A percentile compares a stretch with the other conserved stretches of the same genome.
Evolutionary conservation across 495 filamentous ascomycete genomes (phyloP).

Genomic region (Aspergillus bridgeri): DNA sequence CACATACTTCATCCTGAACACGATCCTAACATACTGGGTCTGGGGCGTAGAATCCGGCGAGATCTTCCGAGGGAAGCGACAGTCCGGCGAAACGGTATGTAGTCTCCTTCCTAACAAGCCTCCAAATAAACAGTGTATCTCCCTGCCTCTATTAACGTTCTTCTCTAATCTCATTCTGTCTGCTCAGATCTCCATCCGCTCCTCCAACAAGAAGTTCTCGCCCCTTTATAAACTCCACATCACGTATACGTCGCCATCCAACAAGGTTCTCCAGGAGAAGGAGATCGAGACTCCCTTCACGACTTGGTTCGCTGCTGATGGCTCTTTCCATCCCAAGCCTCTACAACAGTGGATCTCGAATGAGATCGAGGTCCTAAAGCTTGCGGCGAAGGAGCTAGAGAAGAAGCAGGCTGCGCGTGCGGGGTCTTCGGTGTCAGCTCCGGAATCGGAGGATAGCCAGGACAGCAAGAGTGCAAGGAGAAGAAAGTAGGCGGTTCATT

Average conservation of each 20-base stretch:
- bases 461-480: background rate
- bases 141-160: background rate
- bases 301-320: slow-evolving; percentile 80
- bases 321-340: slow-evolving; percentile 76
- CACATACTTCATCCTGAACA: slow-evolving; percentile 78
- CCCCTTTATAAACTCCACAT: slow-evolving; percentile 75
- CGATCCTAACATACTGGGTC: slow-evolving; percentile 78
- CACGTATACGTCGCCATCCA: slow-evolving; percentile 45
- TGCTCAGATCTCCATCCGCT: slow-evolving; percentile 60
- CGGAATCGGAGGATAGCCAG: background rate
- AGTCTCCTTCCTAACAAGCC: too few relatives aligned
- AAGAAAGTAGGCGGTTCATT: background rate
- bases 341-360: slow-evolving; percentile 78
- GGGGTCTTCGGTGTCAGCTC: background rate
- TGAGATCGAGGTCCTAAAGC: slow-evolving; percentile 63
- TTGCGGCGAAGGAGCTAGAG: slow-evolving; percentile 59
- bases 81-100: slow-evolving; percentile 53
- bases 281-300: slow-evolving; percentile 69
- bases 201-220: slow-evolving; percentile 68
- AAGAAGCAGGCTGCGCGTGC: slow-evolving; percentile 25
- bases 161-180: slow-evolving; percentile 3
- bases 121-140: background rate
- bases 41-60: slow-evolving; percentile 76
- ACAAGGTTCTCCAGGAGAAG: slow-evolving; percentile 44
- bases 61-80: slow-evolving; percentile 69